phyloP scores from a whole-genome alignment of 805 yeast species.

The Starmerella stigmatis region DNA sequence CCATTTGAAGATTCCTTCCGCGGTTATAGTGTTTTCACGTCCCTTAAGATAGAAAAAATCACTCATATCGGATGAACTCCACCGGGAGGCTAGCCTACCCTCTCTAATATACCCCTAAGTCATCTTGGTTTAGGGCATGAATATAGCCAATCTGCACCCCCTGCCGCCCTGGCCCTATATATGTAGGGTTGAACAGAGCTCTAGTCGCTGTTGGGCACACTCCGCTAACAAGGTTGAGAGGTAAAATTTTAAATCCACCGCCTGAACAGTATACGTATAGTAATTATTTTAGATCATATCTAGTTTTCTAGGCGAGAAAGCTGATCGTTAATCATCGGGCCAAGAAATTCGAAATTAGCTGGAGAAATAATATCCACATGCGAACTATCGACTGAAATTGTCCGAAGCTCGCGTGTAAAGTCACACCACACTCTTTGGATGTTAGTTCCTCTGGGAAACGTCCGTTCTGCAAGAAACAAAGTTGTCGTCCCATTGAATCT shows the following conservation, averaged over 20 bases:
- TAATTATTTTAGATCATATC: too few species aligned
- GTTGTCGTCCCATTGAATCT: constrained; percentile 9
- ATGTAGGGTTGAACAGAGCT: too few species aligned
- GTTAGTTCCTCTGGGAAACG: constrained; percentile 13
- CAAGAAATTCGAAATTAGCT: constrained; percentile 5
- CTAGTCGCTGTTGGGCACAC: too few species aligned
- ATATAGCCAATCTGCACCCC: too few species aligned
- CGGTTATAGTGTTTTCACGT: not conserved
- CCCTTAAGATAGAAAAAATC: constrained; percentile 8
- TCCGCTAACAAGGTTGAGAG: too few species aligned
- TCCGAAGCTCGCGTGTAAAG: constrained; percentile 1
- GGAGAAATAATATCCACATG: constrained; percentile 18
- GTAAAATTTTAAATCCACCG: too few species aligned
- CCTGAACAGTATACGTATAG: too few species aligned
- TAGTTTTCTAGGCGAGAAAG: not conserved
- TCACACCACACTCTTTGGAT: constrained; percentile 12
- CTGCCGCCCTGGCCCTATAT: too few species aligned
- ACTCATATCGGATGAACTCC: not conserved
- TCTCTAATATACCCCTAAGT: not conserved
- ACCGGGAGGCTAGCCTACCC: not conserved
- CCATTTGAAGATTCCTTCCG: constrained; percentile 10
- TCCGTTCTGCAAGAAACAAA: constrained; percentile 14
- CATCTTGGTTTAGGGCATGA: not conserved
- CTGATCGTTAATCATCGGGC: constrained; percentile 11
- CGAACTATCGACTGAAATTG: constrained; percentile 10